Percentiles rank a stretch among this genome's conserved stretches.
Evolutionary conservation across 495 filamentous ascomycete species (phyloP).

Genomic region (Trypethelium eluteriae): DNA sequence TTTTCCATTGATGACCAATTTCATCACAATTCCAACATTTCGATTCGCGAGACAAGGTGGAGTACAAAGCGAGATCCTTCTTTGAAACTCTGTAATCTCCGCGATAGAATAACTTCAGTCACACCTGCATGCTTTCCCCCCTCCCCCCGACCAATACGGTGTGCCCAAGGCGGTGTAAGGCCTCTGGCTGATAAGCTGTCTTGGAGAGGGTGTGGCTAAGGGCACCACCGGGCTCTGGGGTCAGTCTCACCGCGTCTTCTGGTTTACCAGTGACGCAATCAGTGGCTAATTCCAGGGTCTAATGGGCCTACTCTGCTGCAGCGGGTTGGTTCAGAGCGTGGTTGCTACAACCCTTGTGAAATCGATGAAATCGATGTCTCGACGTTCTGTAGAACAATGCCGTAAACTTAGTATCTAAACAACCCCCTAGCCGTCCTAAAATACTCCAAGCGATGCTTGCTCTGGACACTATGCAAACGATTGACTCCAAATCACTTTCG

Average conservation of each 20-base stretch:
- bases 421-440: background rate
- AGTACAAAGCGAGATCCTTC: slow-evolving; percentile 31
- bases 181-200: background rate
- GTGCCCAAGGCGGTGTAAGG: too few species aligned
- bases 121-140: background rate
- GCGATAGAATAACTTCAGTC: slow-evolving; percentile 28
- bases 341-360: background rate
- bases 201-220: slow-evolving; percentile 1
- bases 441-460: slow-evolving; percentile 3
- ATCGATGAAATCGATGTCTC: background rate
- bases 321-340: background rate
- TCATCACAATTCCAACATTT: slow-evolving; percentile 10
- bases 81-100: slow-evolving; percentile 32
- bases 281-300: background rate
- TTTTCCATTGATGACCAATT: background rate
- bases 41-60: slow-evolving; percentile 34
- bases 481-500: background rate
- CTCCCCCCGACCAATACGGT: background rate
- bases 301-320: background rate
- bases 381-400: background rate
- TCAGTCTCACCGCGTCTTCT: background rate
- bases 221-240: background rate
- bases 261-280: background rate
- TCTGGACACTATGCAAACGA: background rate
- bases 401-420: background rate